Base-by-base conservation (phyloP, 805 yeast species). In the Candida manassasensis region DNA sequence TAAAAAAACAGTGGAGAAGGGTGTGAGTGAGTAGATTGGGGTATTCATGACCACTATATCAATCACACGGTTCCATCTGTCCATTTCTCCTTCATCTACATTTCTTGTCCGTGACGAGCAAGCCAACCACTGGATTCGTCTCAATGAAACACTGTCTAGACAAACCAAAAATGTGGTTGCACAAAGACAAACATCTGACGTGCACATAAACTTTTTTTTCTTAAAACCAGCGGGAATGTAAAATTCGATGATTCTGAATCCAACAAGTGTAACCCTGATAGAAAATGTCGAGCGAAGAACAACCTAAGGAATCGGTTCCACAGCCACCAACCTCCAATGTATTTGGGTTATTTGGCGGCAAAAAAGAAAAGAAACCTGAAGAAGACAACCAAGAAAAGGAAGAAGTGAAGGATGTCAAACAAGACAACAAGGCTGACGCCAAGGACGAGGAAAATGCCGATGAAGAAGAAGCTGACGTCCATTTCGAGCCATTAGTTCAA, bases 291-390 rank as follows among this genome's bases (percentile, higher is more conserved):
- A 32, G 44, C 14, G 51, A 47, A 32, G 33, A 40, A 11, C 45
- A 45, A 30, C 39, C 42, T 13, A 43, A 36, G 12, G 53, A 49
- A 43, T 22, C 34, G 27, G 34, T 57, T 17, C 75, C 77, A 44
- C 58, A 69, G 43, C 85, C 85, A 27, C 94, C 94, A 48, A 73
- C 87, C 19, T 60, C 94, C 37, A 81, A 82, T 57, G 95, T 88
- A 15, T 89, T 90, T 57, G 80, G 95, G 55, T 84, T 89, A 95
- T 90, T 90, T 61, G 97, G 97, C 41, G 96, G 95, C 46, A 81
- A 81, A 60, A 81, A 84, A 58, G 79, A 79, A 49, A 78, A 78
- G 71, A 78, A 74, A 63, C 73, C 62, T 34, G 65, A 59, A 30
- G 34, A 33, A 26, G 57, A 59, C 38, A 61, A 58, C 27, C 60